phyloP scores from a whole-genome alignment of 2,329 filamentous ascomycete species.

The Penicillium sp. region DNA sequence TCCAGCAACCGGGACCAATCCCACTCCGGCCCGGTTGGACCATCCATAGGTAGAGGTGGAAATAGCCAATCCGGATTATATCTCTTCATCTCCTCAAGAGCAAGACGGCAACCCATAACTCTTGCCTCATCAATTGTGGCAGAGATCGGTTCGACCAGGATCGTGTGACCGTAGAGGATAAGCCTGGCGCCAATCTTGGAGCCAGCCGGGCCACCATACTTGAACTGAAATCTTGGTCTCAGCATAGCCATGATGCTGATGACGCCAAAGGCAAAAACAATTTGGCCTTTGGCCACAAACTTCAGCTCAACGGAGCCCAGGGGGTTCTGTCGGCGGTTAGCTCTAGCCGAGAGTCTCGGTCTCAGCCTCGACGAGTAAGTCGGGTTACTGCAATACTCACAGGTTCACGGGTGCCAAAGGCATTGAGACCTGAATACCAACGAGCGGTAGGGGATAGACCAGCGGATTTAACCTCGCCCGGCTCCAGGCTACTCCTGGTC shows the following conservation, averaged over 20 bases:
- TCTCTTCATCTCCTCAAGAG: conserved; percentile 29
- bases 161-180: conserved; percentile 34
- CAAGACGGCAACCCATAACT: conserved; percentile 31
- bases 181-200: conserved; percentile 27
- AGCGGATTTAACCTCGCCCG: not conserved
- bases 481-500: not conserved
- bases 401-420: no score
- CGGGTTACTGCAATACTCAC: no score
- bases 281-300: conserved; percentile 19
- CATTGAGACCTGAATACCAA: no score
- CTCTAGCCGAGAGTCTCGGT: not conserved
- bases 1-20: conserved; percentile 35
- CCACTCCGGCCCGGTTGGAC: conserved; percentile 23
- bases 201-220: conserved; percentile 13
- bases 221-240: conserved; percentile 31
- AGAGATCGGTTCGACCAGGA: conserved; percentile 17
- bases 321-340: conserved; percentile 5
- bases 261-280: conserved; percentile 39
- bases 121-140: conserved; percentile 24
- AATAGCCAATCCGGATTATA: conserved; percentile 32
- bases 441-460: no score
- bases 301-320: conserved; percentile 14
- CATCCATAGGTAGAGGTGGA: conserved; percentile 30
- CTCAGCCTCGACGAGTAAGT: no score
- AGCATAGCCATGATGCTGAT: conserved; percentile 31